Base-by-base conservation (phyloP, 306 rosid genomes). In the Sechiopsis laciniata region DNA sequence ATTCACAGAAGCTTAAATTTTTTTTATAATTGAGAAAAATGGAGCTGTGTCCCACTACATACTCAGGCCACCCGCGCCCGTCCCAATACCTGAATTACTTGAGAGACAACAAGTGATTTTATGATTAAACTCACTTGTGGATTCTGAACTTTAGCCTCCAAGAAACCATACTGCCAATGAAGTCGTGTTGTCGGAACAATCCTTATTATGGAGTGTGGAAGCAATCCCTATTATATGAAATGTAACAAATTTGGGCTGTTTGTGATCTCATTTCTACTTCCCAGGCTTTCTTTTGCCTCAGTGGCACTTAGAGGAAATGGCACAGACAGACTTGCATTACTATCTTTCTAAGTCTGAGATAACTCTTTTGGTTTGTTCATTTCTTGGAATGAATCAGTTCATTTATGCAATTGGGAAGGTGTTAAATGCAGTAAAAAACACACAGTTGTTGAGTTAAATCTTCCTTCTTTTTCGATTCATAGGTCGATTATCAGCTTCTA, bases 361-460 rank as follows among this genome's bases (percentile, higher is more conserved):
- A 14, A 55, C n/a, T 13, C 55, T 0, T 54, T 58, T 4, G 76
- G 80, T 1, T 5, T 59, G 9, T 59, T 78, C 63, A 72, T 15
- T 35, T 68, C 78, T 4, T 82, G 81, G 80, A 82, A 82, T 29
- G 76, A 72, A 12, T 76, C 80, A 26, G 10, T 17, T 0, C 83
- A 66, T 52, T 46, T 76, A 12, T 82, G 80, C 24, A 29, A 78
- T 17, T 82, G 80, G 85, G 10, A 0, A 12, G 85, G 82, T 12
- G 15, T 82, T 21, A 48, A 16, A 20, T 82, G 83, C n/a, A 51
- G 58, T 4, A 21, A 19, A 42, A 67, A 76, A 22, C 74, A 6
- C 10, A 67, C 83, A 42, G 81, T 82, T 59, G 72, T 53, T 0
- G 40, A 20, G 16, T 8, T 79, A 17, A 21, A 73, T 48, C 74